These are phyloP conservation scores for Delitschia confertaspora DNA, from an alignment of 495 filamentous ascomycete genomes.

Conservation along the genomic window DNA sequence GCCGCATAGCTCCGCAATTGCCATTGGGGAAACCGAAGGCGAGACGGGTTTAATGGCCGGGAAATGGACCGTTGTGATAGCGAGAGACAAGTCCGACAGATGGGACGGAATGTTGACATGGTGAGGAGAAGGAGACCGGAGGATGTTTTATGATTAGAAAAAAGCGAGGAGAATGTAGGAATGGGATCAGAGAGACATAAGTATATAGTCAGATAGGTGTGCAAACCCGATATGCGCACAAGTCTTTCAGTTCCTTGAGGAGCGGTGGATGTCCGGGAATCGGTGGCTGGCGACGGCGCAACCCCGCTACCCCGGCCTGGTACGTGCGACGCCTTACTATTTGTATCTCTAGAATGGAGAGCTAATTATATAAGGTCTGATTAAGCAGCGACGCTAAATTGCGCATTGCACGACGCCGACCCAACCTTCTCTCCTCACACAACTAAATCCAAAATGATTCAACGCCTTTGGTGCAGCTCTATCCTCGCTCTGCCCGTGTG, in stretches of 20 bases:
- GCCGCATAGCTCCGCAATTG: conserved; percentile 41
- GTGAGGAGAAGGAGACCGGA: not conserved
- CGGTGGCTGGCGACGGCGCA: too few species aligned
- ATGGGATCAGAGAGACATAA: not conserved
- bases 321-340: too few species aligned
- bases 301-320: too few species aligned
- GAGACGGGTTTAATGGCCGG: conserved; percentile 1
- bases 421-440: conserved; percentile 27
- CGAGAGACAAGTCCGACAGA: conserved; percentile 13
- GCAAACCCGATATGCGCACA: not conserved
- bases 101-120: conserved; percentile 24
- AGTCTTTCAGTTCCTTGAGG: conserved; percentile 1
- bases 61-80: conserved; percentile 11
- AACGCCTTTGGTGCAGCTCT: conserved; percentile 36
- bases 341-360: too few species aligned
- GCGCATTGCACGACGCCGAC: not conserved
- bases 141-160: not conserved
- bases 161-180: not conserved
- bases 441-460: conserved; percentile 47
- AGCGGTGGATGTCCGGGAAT: too few species aligned
- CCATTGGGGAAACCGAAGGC: conserved; percentile 4
- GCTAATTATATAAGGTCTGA: too few species aligned
- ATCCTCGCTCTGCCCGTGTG: conserved; percentile 36
- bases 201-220: not conserved
- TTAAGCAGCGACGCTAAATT: not conserved